A percentile compares a stretch with the other conserved stretches of the same genome.
phyloP scores from a whole-genome alignment of 306 rosid species.

The Prunus campanulata region DNA sequence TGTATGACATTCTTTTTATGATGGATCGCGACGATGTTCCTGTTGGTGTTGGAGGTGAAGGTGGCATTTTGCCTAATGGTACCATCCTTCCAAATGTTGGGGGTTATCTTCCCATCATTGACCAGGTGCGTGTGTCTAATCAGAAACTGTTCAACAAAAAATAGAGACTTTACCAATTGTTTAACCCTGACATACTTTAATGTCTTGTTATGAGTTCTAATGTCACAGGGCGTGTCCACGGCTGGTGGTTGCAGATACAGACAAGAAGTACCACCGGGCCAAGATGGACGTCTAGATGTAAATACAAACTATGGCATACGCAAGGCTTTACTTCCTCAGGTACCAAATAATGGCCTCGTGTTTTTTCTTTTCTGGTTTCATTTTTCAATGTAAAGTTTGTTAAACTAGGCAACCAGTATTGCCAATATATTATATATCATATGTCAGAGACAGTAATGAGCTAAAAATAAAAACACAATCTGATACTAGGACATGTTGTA shows the following conservation, averaged over 20 bases:
- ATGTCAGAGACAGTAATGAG: neutral
- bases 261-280: constrained; percentile 52
- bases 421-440: neutral
- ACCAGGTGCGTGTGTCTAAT: constrained; percentile 36
- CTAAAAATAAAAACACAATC: neutral
- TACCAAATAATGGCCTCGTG: neutral
- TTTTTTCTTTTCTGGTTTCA: neutral
- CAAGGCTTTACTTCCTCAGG: constrained; percentile 70
- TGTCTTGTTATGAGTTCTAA: neutral
- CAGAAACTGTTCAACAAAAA: neutral
- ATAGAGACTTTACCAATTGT: neutral
- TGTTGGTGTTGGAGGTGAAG: constrained; percentile 73
- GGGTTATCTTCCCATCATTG: constrained; percentile 71
- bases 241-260: constrained; percentile 63
- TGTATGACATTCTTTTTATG: constrained; percentile 59
- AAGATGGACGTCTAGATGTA: constrained; percentile 40
- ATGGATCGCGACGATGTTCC: constrained; percentile 61
- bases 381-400: neutral
- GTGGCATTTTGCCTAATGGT: constrained; percentile 47
- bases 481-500: neutral
- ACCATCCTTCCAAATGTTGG: constrained; percentile 58
- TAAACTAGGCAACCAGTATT: neutral
- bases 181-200: neutral
- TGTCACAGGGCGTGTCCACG: constrained; percentile 49
- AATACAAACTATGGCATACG: constrained; percentile 55